These are phyloP conservation scores for Cytospora paraplurivora DNA, from an alignment of 2,329 filamentous ascomycete genomes.

Conservation along the genomic window DNA sequence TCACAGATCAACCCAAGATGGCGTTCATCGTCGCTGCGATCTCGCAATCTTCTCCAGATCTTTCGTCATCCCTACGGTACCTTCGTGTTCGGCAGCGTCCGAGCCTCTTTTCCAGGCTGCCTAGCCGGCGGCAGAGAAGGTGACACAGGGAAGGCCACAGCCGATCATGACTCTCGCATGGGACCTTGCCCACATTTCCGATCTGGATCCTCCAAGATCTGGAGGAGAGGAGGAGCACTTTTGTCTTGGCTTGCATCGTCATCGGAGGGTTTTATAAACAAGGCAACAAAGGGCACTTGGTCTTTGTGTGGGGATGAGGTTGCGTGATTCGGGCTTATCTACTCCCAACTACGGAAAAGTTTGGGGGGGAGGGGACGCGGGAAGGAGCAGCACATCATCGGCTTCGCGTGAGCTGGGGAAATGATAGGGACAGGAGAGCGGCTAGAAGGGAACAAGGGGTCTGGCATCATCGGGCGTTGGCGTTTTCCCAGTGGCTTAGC, in stretches of 20 bases:
- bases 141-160: background rate
- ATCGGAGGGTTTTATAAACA: background rate
- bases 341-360: background rate
- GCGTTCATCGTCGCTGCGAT: constrained; percentile 1
- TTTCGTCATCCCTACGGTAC: constrained; percentile 18
- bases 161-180: background rate
- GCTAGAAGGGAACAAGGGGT: constrained; percentile 13
- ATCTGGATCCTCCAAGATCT: background rate
- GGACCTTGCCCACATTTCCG: background rate
- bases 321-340: constrained; percentile 21
- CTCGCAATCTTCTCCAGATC: constrained; percentile 19
- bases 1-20: constrained; percentile 11
- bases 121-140: constrained; percentile 4
- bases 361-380: background rate
- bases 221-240: background rate
- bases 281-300: constrained; percentile 6
- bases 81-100: constrained; percentile 12
- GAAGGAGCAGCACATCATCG: background rate
- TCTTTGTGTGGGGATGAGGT: constrained; percentile 14
- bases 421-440: background rate
- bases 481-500: constrained; percentile 6
- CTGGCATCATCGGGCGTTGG: constrained; percentile 21
- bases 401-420: background rate
- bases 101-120: background rate
- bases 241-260: background rate